phyloP scores from a whole-genome alignment of 768 basidiomycete species.

The Leccinum incarnatum region DNA sequence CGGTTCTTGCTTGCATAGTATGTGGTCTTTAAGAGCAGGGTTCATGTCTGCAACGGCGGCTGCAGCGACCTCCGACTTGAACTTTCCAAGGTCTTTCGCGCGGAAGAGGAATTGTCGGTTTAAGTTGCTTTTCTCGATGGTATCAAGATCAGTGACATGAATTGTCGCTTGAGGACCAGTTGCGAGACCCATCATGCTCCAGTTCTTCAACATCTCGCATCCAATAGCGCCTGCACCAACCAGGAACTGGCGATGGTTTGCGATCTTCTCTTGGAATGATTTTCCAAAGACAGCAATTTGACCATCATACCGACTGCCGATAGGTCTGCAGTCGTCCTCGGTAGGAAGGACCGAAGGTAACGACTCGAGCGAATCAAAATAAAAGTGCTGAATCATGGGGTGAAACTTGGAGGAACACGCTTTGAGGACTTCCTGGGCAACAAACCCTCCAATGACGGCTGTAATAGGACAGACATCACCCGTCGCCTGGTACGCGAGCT shows the following conservation, averaged over 20 bases:
- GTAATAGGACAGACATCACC: constrained; percentile 89
- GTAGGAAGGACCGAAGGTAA: constrained; percentile 72
- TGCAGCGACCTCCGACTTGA: constrained; percentile 94
- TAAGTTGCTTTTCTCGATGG: constrained; percentile 98
- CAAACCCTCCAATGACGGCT: constrained; percentile 95
- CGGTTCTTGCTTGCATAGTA: constrained; percentile 84
- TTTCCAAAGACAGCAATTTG: constrained; percentile 97
- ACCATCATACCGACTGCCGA: constrained; percentile 82
- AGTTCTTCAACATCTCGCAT: constrained; percentile 99
- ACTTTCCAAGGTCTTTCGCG: constrained; percentile 92
- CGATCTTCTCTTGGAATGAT: constrained; percentile 87
- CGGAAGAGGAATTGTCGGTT: constrained; percentile 99
- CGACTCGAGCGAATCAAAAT: constrained; percentile 97
- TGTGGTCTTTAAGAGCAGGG: constrained; percentile 81
- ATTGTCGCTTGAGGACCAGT: constrained; percentile 76
- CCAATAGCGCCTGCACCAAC: constrained; percentile 99
- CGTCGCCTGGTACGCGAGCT: constrained; percentile 86
- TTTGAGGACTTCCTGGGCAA: constrained; percentile 97
- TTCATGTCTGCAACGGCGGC: constrained; percentile 95
- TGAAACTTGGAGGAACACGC: constrained; percentile 98
- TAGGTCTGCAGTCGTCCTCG: constrained; percentile 81
- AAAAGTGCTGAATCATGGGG: constrained; percentile 91
- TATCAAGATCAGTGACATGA: constrained; percentile 95
- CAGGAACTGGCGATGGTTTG: constrained; percentile 88
- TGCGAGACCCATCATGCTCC: constrained; percentile 97